Evolutionary conservation across 2,329 filamentous ascomycete species (phyloP).

Genomic region (Alternaria longipes): DNA sequence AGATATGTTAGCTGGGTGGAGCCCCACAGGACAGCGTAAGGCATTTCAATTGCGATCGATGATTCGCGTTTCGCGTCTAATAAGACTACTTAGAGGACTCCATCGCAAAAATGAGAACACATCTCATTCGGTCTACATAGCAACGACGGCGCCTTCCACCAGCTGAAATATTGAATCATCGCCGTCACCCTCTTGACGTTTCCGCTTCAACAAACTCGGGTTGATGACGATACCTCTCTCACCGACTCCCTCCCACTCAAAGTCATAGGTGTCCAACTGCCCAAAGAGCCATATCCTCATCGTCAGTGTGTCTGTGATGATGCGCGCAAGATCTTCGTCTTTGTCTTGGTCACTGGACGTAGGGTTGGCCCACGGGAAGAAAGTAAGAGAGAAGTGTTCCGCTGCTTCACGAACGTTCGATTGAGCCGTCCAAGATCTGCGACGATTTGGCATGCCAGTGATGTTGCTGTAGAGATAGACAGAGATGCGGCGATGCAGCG

Average conservation of each 20-base stretch:
- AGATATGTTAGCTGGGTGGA: neutral
- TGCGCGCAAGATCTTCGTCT: constrained; percentile 38
- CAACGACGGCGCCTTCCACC: constrained; percentile 20
- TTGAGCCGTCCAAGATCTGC: constrained; percentile 13
- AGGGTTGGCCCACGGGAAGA: constrained; percentile 49
- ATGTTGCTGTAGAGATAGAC: constrained; percentile 36
- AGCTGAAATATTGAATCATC: constrained; percentile 8
- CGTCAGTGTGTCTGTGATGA: constrained; percentile 39
- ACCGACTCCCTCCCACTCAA: constrained; percentile 38
- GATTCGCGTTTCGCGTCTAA: neutral
- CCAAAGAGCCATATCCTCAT: constrained; percentile 43
- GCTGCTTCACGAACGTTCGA: constrained; percentile 45
- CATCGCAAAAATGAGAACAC: neutral
- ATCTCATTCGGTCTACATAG: constrained; percentile 2
- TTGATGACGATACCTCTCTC: constrained; percentile 34
- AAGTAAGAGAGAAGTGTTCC: constrained; percentile 45
- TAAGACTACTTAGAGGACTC: neutral
- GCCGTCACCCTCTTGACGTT: constrained; percentile 8
- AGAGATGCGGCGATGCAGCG: constrained; percentile 40
- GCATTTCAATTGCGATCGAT: neutral
- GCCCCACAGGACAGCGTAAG: constrained; percentile 3
- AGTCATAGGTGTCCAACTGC: constrained; percentile 36
- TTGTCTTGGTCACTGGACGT: constrained; percentile 36
- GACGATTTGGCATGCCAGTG: constrained; percentile 4
- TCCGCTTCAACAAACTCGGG: constrained; percentile 31